phyloP scores from a whole-genome alignment of 495 filamentous ascomycete species.

The Penicillium verhagenii region DNA sequence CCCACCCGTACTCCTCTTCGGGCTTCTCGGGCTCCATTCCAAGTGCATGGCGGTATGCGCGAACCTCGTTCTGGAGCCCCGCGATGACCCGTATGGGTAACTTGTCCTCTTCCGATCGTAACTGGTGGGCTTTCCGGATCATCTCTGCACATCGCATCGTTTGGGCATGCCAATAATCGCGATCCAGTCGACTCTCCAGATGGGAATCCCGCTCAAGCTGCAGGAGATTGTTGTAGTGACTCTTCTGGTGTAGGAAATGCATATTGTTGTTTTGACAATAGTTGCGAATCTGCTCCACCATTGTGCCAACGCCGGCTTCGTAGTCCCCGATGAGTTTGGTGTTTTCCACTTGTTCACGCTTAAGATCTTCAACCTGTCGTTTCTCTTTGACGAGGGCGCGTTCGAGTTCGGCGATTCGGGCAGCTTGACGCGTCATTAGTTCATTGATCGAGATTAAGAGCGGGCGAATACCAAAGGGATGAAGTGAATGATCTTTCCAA shows the following conservation, averaged over 20 bases:
- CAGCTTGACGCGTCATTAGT: constrained; percentile 25
- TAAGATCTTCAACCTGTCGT: constrained; percentile 43
- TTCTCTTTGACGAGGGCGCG: constrained; percentile 52
- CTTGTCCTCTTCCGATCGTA: constrained; percentile 52
- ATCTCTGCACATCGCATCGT: constrained; percentile 53
- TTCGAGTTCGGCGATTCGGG: constrained; percentile 52
- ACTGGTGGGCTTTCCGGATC: constrained; percentile 49
- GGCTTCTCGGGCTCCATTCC: constrained; percentile 53
- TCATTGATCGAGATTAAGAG: background rate
- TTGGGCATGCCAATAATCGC: constrained; percentile 63
- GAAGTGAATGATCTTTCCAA: background rate
- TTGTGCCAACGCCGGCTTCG: constrained; percentile 52
- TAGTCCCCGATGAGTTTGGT: constrained; percentile 57
- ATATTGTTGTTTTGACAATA: constrained; percentile 62
- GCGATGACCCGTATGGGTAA: constrained; percentile 47
- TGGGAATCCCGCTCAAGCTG: constrained; percentile 57
- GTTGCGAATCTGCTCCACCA: constrained; percentile 61
- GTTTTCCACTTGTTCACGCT: constrained; percentile 51
- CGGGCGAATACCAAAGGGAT: background rate
- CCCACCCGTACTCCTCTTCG: constrained; percentile 55
- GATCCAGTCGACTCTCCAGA: constrained; percentile 58
- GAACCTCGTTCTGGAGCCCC: constrained; percentile 55
- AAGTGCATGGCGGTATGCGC: constrained; percentile 50
- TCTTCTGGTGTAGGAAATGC: constrained; percentile 54
- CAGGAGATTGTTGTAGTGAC: constrained; percentile 59